Evolutionary conservation across 176 grass and related monocot genomes (phyloP).

Genomic region (Aegilops tauschii): DNA sequence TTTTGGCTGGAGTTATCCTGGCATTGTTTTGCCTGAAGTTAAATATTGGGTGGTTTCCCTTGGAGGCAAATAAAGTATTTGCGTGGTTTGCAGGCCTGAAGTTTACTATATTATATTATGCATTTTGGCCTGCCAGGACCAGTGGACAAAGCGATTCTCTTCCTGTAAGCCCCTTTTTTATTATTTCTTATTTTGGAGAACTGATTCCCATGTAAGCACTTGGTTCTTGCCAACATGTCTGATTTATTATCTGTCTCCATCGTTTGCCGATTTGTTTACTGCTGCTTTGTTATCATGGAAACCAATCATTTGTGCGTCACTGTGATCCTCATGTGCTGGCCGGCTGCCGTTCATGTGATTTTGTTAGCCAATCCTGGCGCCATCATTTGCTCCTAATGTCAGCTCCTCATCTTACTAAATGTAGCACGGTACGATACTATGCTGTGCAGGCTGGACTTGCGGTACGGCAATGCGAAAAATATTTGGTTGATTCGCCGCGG

Average conservation of each 20-base stretch:
- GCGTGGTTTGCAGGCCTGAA: background rate
- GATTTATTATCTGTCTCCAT: background rate
- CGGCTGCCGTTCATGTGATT: background rate
- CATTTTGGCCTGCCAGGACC: background rate
- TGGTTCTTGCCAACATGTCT: background rate
- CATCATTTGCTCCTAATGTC: background rate
- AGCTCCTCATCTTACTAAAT: background rate
- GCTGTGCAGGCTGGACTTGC: background rate
- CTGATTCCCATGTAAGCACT: background rate
- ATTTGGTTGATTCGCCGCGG: background rate
- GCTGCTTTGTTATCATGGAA: background rate
- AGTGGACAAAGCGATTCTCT: background rate
- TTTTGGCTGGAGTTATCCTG: slow-evolving; percentile 1
- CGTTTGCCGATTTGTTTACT: background rate
- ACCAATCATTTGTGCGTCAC: background rate
- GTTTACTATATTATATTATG: background rate
- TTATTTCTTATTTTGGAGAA: background rate
- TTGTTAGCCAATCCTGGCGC: background rate
- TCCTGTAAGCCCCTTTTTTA: background rate
- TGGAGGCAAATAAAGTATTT: background rate
- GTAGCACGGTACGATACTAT: background rate
- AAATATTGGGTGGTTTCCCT: background rate
- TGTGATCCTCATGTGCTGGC: background rate
- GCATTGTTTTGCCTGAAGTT: background rate
- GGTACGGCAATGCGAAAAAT: background rate